Percentiles rank a stretch among this genome's conserved stretches.
These are phyloP conservation scores for Paramyrothecium sp. DNA, from an alignment of 2,329 filamentous ascomycete species.

Conservation along the genomic window DNA sequence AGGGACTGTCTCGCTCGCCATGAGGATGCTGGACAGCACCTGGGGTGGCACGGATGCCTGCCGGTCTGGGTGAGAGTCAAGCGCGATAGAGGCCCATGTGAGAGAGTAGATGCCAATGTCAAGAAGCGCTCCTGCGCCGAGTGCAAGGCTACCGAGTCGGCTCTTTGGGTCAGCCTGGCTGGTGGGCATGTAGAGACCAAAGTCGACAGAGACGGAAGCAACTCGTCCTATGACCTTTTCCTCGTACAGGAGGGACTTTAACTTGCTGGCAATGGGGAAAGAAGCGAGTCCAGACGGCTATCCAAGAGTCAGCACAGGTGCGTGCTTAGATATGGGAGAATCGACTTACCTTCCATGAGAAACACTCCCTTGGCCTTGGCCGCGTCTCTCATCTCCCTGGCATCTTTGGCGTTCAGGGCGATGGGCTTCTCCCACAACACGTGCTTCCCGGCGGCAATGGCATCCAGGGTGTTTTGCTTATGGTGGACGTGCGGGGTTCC, in stretches of 20 bases:
- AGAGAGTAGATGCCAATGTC: background rate
- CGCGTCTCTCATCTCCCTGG: slow-evolving; percentile 34
- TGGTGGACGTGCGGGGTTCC: slow-evolving; percentile 44
- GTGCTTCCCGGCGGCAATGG: slow-evolving; percentile 40
- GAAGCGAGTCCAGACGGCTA: slow-evolving; percentile 44
- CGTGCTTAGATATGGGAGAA: background rate
- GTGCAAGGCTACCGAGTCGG: no score
- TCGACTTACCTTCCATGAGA: slow-evolving; percentile 31
- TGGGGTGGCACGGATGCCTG: background rate
- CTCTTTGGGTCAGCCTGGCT: no score
- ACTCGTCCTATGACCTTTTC: slow-evolving; percentile 38
- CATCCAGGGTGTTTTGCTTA: slow-evolving; percentile 39
- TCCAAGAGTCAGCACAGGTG: background rate
- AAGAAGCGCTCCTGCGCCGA: background rate
- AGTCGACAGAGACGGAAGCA: slow-evolving; percentile 36
- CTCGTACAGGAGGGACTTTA: slow-evolving; percentile 33
- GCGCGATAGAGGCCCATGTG: background rate
- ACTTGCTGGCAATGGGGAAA: slow-evolving; percentile 32
- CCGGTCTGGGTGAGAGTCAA: background rate
- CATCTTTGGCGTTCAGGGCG: slow-evolving; percentile 36
- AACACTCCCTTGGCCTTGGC: slow-evolving; percentile 38
- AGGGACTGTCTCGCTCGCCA: background rate
- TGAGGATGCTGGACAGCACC: background rate
- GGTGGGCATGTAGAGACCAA: slow-evolving; percentile 10
- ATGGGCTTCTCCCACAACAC: slow-evolving; percentile 46